These are phyloP conservation scores for Telfairia occidentalis DNA, from an alignment of 331 rosid species.

Conservation along the genomic window DNA sequence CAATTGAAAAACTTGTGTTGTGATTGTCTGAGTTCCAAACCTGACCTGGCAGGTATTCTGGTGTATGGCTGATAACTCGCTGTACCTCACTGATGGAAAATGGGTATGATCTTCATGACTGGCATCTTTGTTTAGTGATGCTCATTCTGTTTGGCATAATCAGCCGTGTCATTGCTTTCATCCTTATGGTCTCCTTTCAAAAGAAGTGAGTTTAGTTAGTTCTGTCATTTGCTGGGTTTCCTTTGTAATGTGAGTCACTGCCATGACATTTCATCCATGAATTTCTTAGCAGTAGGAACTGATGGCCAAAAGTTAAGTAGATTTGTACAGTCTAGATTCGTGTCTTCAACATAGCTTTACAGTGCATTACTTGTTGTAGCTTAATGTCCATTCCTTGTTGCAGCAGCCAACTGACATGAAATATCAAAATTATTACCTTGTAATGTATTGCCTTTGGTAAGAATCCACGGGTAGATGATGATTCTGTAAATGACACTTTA, in stretches of 20 bases:
- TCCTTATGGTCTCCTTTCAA: slow-evolving; percentile 27
- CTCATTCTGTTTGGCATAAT: slow-evolving; percentile 35
- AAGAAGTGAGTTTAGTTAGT: slow-evolving; percentile 29
- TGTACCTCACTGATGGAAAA: slow-evolving; percentile 39
- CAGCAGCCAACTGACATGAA: background rate
- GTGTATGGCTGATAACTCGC: slow-evolving; percentile 79
- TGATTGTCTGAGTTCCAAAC: background rate
- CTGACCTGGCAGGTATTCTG: slow-evolving; percentile 49
- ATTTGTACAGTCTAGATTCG: slow-evolving; percentile 7
- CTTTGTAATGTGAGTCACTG: slow-evolving; percentile 2
- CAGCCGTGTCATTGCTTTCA: slow-evolving; percentile 35
- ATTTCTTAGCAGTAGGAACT: slow-evolving; percentile 14
- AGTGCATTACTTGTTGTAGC: background rate
- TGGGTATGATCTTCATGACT: slow-evolving; percentile 46
- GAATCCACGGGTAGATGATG: background rate
- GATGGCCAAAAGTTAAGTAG: slow-evolving; percentile 10
- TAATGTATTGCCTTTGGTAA: background rate
- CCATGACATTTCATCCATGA: background rate
- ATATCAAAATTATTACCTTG: background rate
- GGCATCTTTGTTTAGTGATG: slow-evolving; percentile 35
- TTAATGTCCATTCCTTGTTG: background rate
- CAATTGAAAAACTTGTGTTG: background rate
- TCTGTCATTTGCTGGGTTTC: background rate
- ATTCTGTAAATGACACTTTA: background rate
- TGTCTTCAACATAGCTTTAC: background rate